Base-by-base conservation (phyloP, 2,329 filamentous ascomycete genomes). In the Aspergillus intermedius region DNA sequence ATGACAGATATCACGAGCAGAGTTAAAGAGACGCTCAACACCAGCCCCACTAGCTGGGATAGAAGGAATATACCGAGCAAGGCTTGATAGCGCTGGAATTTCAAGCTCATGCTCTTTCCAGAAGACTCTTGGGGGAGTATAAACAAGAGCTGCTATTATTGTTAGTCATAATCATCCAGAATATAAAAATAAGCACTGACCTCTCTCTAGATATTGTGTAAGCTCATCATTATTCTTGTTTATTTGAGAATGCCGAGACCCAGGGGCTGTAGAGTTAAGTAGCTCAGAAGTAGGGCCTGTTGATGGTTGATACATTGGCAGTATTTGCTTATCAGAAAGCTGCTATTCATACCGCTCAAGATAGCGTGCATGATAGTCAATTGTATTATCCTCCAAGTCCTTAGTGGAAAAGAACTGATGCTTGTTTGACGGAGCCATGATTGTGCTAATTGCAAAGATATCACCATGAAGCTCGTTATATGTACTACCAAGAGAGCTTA, bases 401-500 rank as follows among this genome's bases (percentile, higher is more conserved):
- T 47, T 45, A 6, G 15, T 44, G n/a, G n/a, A n/a, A n/a, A n/a
- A n/a, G n/a, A n/a, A 56, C 43, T 54, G 4, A 15, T 49, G 32
- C 44, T 52, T 56, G 23, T 52, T 47, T 17, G 9, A n/a, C 37
- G 41, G 45, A 3, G 47, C 44, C 4, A 57, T 13, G 2, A 57
- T 54, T 15, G 43, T 57, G 4, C 34, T 32, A 43, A 55, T 46
- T 46, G 35, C 39, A 49, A 53, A 57, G 30, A 55, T 30, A 42
- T 57, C 2, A 2, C 46, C 39, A 30, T 12, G 30, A 40, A 54
- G 34, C 28, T 32, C 28, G n/a, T n/a, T n/a, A n/a, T n/a, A n/a
- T n/a, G 46, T 55, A 10, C 43, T 1, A 13, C 8, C 10, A 22
- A 23, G 19, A 7, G 13, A 57, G 54, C 46, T 57, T 57, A 21